phyloP scores from a whole-genome alignment of 768 basidiomycete species.

The Suillus sp. region DNA sequence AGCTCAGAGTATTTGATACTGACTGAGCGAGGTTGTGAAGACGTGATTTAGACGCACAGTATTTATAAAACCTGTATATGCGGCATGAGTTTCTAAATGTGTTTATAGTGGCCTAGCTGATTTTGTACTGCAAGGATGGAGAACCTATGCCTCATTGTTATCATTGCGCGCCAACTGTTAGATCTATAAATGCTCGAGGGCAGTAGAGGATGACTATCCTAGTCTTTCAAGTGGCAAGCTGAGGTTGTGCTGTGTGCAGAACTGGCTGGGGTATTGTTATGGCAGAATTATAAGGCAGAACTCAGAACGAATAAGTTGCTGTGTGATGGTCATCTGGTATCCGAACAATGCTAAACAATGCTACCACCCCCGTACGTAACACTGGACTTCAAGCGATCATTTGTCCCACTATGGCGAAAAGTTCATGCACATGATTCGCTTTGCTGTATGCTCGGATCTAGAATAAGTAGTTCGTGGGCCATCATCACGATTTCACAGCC shows the following conservation, averaged over 20 bases:
- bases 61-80: background rate
- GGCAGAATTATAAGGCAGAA: too few species aligned
- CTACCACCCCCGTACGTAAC: too few species aligned
- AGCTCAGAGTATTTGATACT: background rate
- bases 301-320: too few species aligned
- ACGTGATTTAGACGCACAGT: background rate
- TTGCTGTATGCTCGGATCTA: slow-evolving; percentile 1
- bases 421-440: background rate
- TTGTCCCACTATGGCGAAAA: background rate
- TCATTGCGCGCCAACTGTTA: background rate
- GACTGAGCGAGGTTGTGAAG: background rate
- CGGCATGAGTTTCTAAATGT: background rate
- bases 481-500: background rate
- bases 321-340: too few species aligned
- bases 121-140: background rate
- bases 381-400: too few species aligned
- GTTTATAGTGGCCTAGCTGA: background rate
- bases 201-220: background rate
- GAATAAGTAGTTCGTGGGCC: too few species aligned
- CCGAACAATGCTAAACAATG: too few species aligned
- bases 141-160: background rate
- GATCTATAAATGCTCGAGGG: background rate
- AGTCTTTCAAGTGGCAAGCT: background rate
- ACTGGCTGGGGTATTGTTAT: too few species aligned
- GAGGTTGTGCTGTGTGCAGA: background rate